phyloP scores from a whole-genome alignment of 805 yeast genomes.

The Myxozyma sirexii region DNA sequence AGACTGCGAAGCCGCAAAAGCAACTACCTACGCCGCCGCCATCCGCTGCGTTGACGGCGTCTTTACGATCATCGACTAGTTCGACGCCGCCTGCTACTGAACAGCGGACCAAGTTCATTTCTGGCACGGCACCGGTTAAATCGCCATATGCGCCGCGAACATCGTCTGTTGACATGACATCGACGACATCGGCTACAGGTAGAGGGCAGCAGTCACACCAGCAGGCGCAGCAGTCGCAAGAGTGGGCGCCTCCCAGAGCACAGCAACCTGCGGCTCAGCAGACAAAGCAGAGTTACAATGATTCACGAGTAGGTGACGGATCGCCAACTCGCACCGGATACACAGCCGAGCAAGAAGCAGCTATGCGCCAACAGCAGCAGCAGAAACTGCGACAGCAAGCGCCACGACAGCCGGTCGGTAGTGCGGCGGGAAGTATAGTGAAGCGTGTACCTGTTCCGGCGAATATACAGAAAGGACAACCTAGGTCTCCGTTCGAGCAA shows the following conservation, averaged over 20 bases:
- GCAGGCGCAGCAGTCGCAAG: neutral
- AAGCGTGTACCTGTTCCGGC: conserved; percentile 4
- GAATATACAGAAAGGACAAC: neutral
- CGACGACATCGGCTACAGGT: neutral
- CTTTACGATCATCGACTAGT: neutral
- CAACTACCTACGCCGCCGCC: neutral
- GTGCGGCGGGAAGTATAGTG: neutral
- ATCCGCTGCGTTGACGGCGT: too few relatives aligned
- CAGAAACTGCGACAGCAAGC: too few relatives aligned
- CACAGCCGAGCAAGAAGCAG: neutral
- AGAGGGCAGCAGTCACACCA: too few relatives aligned
- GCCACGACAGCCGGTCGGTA: conserved; percentile 5
- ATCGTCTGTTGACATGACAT: neutral
- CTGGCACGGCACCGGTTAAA: too few relatives aligned
- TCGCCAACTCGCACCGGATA: neutral
- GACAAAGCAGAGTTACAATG: neutral
- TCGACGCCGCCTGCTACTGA: neutral
- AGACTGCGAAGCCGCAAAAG: conserved; percentile 1
- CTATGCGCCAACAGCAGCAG: neutral
- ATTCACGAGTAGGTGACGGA: neutral
- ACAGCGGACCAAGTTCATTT: neutral
- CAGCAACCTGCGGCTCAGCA: neutral
- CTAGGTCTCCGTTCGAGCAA: neutral
- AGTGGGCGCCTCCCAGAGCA: neutral
- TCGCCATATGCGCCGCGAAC: conserved; percentile 5